These are phyloP conservation scores for Penicillium capsulatum DNA, from an alignment of 2,329 filamentous ascomycete genomes.

Conservation along the genomic window DNA sequence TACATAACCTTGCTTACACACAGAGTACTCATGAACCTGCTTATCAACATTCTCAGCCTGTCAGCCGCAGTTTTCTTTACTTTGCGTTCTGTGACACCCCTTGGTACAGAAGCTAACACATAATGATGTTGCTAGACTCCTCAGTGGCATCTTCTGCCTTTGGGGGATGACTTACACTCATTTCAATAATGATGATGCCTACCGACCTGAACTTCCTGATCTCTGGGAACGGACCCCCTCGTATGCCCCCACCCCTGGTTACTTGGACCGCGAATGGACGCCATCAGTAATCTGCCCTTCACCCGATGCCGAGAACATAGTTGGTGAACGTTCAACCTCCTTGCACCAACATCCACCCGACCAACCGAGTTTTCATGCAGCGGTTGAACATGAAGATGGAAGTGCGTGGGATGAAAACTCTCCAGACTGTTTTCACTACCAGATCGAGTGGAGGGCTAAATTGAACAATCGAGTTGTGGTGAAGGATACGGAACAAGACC, in stretches of 20 bases:
- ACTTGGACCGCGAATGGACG: slow-evolving; percentile 13
- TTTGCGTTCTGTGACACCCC: slow-evolving; percentile 1
- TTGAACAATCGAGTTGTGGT: slow-evolving; percentile 12
- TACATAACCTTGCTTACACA: slow-evolving; percentile 1
- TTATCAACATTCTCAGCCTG: slow-evolving; percentile 7
- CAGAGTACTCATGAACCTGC: slow-evolving; percentile 9
- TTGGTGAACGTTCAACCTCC: slow-evolving; percentile 6
- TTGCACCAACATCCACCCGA: slow-evolving; percentile 4
- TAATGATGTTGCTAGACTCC: slow-evolving; percentile 8
- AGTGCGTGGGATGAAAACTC: slow-evolving; percentile 2
- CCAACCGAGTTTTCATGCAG: slow-evolving; percentile 2
- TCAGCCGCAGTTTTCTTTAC: slow-evolving; percentile 4
- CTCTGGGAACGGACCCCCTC: slow-evolving; percentile 15
- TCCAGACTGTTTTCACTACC: slow-evolving; percentile 8
- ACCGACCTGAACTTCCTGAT: slow-evolving; percentile 10
- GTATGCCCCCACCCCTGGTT: slow-evolving; percentile 21
- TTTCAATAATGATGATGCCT: slow-evolving; percentile 10
- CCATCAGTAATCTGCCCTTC: slow-evolving; percentile 14
- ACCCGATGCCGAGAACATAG: slow-evolving; percentile 6
- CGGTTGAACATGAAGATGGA: slow-evolving; percentile 3
- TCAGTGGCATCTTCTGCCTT: slow-evolving; percentile 14
- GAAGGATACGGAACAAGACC: slow-evolving; percentile 21
- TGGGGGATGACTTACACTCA: slow-evolving; percentile 12
- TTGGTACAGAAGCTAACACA: slow-evolving; percentile 8
- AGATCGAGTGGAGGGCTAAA: slow-evolving; percentile 10